Conservation (phyloP, 2,329 filamentous ascomycete species). For the Colletotrichum sansevieriae region DNA sequence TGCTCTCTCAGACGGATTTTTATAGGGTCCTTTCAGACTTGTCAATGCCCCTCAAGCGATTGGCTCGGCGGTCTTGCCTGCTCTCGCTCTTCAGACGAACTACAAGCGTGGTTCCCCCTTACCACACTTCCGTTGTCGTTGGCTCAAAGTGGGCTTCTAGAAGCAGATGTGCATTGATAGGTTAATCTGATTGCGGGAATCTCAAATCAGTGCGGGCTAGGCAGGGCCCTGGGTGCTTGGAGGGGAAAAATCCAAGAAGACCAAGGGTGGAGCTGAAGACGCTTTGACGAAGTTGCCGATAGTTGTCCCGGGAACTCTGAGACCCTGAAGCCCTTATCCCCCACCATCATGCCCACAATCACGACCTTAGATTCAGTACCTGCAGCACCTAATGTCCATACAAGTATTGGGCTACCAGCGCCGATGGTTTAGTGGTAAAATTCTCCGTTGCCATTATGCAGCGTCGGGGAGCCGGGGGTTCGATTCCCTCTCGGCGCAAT, state of each 20-base stretch:
- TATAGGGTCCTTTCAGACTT: conserved; percentile 26
- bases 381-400: too few species aligned
- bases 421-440: conserved; percentile 43
- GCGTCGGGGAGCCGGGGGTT: conserved; percentile 41
- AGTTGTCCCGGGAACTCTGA: conserved; percentile 17
- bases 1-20: conserved; percentile 5
- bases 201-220: conserved; percentile 16
- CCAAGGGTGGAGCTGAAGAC: conserved; percentile 15
- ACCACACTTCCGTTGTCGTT: conserved; percentile 12
- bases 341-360: conserved; percentile 21
- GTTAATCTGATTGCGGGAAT: conserved; percentile 26
- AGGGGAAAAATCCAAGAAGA: neutral
- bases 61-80: conserved; percentile 19
- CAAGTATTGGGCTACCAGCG: neutral
- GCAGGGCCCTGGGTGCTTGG: conserved; percentile 12
- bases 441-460: conserved; percentile 41
- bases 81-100: conserved; percentile 32
- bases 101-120: neutral
- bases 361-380: neutral
- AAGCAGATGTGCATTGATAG: conserved; percentile 10
- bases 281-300: conserved; percentile 18
- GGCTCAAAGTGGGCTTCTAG: conserved; percentile 20
- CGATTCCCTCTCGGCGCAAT: conserved; percentile 41
- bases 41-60: conserved; percentile 31
- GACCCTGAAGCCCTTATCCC: conserved; percentile 31